These are phyloP conservation scores for Ormosia emarginata DNA, from an alignment of 306 rosid genomes.

Conservation along the genomic window DNA sequence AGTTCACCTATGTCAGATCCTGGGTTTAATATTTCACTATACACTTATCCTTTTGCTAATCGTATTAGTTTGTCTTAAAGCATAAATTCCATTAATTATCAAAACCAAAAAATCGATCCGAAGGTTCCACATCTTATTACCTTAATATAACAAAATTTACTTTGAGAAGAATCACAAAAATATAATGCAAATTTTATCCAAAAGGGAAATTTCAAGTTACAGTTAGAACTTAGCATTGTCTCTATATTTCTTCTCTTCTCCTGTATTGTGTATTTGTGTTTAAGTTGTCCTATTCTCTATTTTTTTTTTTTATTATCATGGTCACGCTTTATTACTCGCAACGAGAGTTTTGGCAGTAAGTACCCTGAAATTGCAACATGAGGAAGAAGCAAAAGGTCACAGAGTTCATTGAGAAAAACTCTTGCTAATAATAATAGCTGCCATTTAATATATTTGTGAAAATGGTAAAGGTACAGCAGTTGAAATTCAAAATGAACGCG, in stretches of 20 bases:
- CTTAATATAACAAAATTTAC: neutral
- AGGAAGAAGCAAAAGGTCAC: neutral
- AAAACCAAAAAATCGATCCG: too few species aligned
- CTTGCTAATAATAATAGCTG: neutral
- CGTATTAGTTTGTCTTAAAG: neutral
- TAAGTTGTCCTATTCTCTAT: neutral
- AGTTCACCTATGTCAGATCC: neutral
- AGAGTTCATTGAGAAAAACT: constrained; percentile 3
- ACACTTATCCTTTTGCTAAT: neutral
- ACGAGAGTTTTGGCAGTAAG: neutral
- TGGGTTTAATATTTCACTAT: neutral
- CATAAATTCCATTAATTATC: neutral
- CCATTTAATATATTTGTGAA: neutral
- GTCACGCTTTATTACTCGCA: neutral
- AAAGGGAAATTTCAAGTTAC: neutral
- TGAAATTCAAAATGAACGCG: neutral
- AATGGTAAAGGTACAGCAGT: neutral
- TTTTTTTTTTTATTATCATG: neutral
- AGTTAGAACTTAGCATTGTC: neutral
- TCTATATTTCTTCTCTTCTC: neutral
- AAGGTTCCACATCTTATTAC: too few species aligned
- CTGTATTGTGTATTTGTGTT: neutral
- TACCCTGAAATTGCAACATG: neutral
- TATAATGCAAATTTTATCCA: neutral
- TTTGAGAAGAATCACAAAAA: neutral